Percentiles rank a stretch among this genome's conserved stretches.
Evolutionary conservation across 768 basidiomycete genomes (phyloP).

Genomic region (Termitomyces sp.): DNA sequence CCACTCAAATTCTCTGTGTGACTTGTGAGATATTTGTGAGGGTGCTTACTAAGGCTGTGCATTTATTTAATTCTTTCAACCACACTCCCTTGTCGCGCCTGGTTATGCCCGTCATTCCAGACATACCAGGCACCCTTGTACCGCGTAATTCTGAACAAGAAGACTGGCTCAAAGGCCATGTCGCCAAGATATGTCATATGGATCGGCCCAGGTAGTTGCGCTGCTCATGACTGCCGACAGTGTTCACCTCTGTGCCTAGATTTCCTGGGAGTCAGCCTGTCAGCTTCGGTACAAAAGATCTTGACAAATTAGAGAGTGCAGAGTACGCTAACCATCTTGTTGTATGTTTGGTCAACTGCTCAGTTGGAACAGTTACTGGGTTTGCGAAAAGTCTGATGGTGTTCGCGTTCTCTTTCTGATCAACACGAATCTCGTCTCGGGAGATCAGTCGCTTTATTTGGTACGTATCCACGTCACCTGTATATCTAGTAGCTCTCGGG

Average conservation of each 20-base stretch:
- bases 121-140: slow-evolving; percentile 62
- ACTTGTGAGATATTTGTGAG: neutral
- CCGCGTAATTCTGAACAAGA: slow-evolving; percentile 54
- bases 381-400: slow-evolving; percentile 98
- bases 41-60: slow-evolving; percentile 7
- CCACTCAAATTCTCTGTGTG: neutral
- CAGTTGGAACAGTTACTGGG: slow-evolving; percentile 77
- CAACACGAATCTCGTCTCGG: slow-evolving; percentile 44
- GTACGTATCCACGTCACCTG: slow-evolving; percentile 37
- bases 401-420: slow-evolving; percentile 85
- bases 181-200: slow-evolving; percentile 61
- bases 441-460: slow-evolving; percentile 63
- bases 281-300: slow-evolving; percentile 69
- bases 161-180: slow-evolving; percentile 54
- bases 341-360: slow-evolving; percentile 2
- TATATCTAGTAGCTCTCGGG: neutral
- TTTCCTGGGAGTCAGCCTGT: slow-evolving; percentile 97
- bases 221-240: neutral
- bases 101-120: slow-evolving; percentile 53
- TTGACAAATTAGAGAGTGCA: slow-evolving; percentile 72
- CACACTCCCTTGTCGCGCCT: slow-evolving; percentile 1
- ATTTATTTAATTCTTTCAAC: slow-evolving; percentile 1
- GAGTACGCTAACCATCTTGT: slow-evolving; percentile 50
- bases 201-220: slow-evolving; percentile 55
- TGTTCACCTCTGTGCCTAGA: slow-evolving; percentile 29